These are phyloP conservation scores for Croton setiger DNA, from an alignment of 441 rosid species.

Conservation along the genomic window DNA sequence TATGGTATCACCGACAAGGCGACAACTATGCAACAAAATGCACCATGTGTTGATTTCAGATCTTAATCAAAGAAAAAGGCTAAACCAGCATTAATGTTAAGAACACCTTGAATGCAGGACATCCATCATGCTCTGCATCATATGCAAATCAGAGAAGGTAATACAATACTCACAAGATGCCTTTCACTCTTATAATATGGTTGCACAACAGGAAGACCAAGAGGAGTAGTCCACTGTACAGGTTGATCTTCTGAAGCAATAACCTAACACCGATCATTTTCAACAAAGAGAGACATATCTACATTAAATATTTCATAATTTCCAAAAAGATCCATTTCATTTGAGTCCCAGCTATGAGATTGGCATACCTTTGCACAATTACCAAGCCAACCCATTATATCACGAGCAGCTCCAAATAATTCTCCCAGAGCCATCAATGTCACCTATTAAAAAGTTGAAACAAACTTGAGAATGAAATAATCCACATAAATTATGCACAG, in stretches of 20 bases:
- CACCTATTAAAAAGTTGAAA: constrained; percentile 44
- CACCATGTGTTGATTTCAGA: background rate
- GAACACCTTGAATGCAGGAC: background rate
- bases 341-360: constrained; percentile 6
- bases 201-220: constrained; percentile 97
- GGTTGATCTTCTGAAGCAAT: constrained; percentile 84
- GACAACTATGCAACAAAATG: background rate
- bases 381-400: constrained; percentile 95
- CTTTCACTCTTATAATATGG: constrained; percentile 80
- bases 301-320: constrained; percentile 4
- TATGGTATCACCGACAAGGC: background rate
- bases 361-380: constrained; percentile 82
- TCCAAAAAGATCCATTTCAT: constrained; percentile 6
- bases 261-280: constrained; percentile 42
- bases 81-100: background rate
- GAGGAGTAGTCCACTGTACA: constrained; percentile 92
- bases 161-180: constrained; percentile 58
- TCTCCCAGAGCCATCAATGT: constrained; percentile 90
- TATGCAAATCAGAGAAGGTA: constrained; percentile 9
- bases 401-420: constrained; percentile 90
- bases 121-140: constrained; percentile 4
- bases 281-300: constrained; percentile 11
- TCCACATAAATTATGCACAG: background rate
- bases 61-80: background rate
- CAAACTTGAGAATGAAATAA: constrained; percentile 13